Evolutionary conservation across 2,329 filamentous ascomycete genomes (phyloP).

Genomic region (Pseudocercospora pini-densiflorae): DNA sequence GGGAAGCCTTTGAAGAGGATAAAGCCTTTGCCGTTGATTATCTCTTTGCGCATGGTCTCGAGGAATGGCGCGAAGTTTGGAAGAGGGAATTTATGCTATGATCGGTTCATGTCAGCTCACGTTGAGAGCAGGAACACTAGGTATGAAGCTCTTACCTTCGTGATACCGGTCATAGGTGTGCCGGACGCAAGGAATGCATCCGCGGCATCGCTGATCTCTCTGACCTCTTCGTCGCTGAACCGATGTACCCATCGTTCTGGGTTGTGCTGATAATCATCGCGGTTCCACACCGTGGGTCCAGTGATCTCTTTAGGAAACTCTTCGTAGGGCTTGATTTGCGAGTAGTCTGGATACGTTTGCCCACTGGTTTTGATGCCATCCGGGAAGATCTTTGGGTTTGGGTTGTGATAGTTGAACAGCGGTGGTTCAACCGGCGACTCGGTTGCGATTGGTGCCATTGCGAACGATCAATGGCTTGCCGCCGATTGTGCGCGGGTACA

Average conservation of each 20-base stretch:
- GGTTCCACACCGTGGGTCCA: conserved; percentile 74
- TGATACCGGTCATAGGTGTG: conserved; percentile 73
- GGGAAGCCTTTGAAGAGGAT: conserved; percentile 88
- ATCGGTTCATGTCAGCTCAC: neutral
- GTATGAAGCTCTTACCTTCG: conserved; percentile 49
- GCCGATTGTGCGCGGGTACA: conserved; percentile 45
- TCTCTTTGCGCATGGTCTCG: conserved; percentile 62
- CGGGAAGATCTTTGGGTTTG: conserved; percentile 60
- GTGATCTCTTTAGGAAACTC: conserved; percentile 73
- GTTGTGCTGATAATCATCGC: conserved; percentile 64
- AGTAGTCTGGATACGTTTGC: conserved; percentile 72
- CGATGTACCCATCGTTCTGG: conserved; percentile 74
- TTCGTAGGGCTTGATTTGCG: conserved; percentile 67
- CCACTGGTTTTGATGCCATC: conserved; percentile 72
- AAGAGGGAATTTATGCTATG: conserved; percentile 63
- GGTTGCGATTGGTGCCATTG: conserved; percentile 29
- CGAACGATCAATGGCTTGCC: conserved; percentile 1
- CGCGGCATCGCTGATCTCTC: conserved; percentile 68
- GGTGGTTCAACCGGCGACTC: conserved; percentile 26
- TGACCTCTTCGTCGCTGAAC: conserved; percentile 69
- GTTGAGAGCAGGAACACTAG: neutral
- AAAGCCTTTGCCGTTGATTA: conserved; percentile 87
- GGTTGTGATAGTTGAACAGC: conserved; percentile 35
- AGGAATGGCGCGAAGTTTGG: conserved; percentile 61
- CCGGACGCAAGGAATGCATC: conserved; percentile 70